phyloP scores from a whole-genome alignment of 192 early-diverging fungal species.

The Coemansia sp. region DNA sequence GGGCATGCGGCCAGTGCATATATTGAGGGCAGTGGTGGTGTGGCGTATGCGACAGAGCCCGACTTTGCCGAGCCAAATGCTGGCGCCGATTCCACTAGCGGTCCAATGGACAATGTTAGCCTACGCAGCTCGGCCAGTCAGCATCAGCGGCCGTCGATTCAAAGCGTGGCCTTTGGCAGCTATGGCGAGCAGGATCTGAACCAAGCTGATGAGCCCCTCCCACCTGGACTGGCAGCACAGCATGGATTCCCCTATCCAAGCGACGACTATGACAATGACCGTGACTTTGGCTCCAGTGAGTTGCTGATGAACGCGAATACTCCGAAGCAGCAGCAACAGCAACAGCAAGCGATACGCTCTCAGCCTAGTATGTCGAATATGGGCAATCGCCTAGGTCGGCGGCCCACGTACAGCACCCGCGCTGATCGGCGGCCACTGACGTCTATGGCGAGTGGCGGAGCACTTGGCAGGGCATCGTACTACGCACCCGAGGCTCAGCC shows the following conservation, averaged over 20 bases:
- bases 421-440: constrained; percentile 26
- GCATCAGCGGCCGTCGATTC: constrained; percentile 5
- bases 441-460: background rate
- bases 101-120: background rate
- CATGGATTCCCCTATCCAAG: background rate
- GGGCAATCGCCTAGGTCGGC: constrained; percentile 10
- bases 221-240: background rate
- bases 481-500: constrained; percentile 32
- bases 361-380: background rate
- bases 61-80: background rate
- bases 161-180: constrained; percentile 19
- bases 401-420: constrained; percentile 30
- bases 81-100: background rate
- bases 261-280: background rate
- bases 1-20: background rate
- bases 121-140: background rate
- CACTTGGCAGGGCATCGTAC: constrained; percentile 36
- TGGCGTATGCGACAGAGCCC: background rate
- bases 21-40: background rate
- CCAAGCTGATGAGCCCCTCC: background rate
- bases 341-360: background rate
- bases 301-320: background rate
- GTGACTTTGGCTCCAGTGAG: background rate
- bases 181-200: background rate
- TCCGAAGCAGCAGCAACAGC: background rate